A percentile compares a stretch with the other conserved stretches of the same genome.
These are phyloP conservation scores for Penicillium turbatum DNA, from an alignment of 495 filamentous ascomycete genomes.

Conservation along the genomic window DNA sequence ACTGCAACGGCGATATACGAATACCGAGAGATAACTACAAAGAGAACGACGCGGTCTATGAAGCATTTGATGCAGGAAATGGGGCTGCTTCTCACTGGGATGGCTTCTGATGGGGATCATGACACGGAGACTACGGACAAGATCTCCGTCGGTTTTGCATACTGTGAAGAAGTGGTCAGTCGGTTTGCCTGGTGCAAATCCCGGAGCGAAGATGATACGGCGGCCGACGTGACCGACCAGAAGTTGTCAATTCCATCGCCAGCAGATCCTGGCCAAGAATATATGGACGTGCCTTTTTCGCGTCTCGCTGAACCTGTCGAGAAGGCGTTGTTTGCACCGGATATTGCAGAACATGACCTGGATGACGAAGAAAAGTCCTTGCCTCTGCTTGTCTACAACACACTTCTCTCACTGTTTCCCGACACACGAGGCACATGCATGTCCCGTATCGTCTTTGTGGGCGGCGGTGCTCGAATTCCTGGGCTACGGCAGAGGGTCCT, in stretches of 20 bases:
- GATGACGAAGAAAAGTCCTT: conserved; percentile 85
- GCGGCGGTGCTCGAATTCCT: conserved; percentile 73
- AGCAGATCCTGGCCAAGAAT: conserved; percentile 34
- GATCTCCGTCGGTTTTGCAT: conserved; percentile 59
- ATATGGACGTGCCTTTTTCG: conserved; percentile 57
- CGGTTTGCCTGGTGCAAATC: conserved; percentile 74
- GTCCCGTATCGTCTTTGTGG: conserved; percentile 84
- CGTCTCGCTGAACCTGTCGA: conserved; percentile 71
- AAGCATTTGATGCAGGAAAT: conserved; percentile 64
- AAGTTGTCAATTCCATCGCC: conserved; percentile 44
- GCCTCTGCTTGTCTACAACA: conserved; percentile 66
- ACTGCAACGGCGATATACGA: conserved; percentile 80
- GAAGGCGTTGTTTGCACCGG: conserved; percentile 61
- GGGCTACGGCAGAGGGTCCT: conserved; percentile 79
- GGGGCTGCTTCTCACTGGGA: conserved; percentile 55
- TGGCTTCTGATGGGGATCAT: conserved; percentile 18
- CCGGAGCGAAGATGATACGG: conserved; percentile 7
- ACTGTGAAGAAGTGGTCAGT: conserved; percentile 70
- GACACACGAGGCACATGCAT: conserved; percentile 83
- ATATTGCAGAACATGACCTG: conserved; percentile 49
- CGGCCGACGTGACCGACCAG: not conserved
- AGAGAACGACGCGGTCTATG: conserved; percentile 68
- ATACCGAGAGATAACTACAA: conserved; percentile 69
- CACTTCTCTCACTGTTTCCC: conserved; percentile 69
- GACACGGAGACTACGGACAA: conserved; percentile 14